Conservation (phyloP, 192 early-diverging fungal genomes). For the Coemansia furcata region DNA sequence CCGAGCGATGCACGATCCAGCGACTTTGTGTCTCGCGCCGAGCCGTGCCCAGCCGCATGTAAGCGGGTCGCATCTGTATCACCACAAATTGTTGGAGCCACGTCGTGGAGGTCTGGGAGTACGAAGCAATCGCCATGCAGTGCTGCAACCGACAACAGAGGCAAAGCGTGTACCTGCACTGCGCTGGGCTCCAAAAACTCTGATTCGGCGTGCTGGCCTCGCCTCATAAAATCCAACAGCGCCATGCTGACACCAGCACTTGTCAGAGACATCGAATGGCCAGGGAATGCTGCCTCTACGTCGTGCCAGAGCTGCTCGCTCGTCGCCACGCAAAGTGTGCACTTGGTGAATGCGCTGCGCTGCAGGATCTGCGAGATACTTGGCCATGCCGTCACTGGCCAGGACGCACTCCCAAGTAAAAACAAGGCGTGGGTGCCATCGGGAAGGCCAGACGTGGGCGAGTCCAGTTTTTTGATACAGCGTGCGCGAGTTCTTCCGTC, state of each 20-base stretch:
- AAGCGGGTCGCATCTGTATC: conserved; percentile 3
- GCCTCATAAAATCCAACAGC: conserved; percentile 5
- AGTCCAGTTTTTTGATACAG: conserved; percentile 13
- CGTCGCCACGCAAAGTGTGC: conserved; percentile 35
- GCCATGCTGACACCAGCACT: conserved; percentile 3
- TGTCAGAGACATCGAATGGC: conserved; percentile 8
- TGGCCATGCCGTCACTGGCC: conserved; percentile 23
- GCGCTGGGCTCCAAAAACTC: conserved; percentile 1
- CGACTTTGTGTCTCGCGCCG: conserved; percentile 6
- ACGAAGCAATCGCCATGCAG: conserved; percentile 18
- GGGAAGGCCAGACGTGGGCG: conserved; percentile 5
- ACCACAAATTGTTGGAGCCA: neutral
- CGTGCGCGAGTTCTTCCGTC: conserved; percentile 9
- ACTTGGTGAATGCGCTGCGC: neutral
- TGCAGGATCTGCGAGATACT: conserved; percentile 12
- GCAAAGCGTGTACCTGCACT: conserved; percentile 11
- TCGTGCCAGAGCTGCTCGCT: conserved; percentile 33
- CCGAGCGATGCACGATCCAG: conserved; percentile 32
- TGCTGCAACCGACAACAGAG: conserved; percentile 9
- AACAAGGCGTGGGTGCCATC: conserved; percentile 39
- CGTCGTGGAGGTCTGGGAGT: conserved; percentile 18
- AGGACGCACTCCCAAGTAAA: conserved; percentile 27
- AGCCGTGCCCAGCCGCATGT: neutral
- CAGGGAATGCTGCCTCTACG: conserved; percentile 17
- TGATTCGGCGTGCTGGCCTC: conserved; percentile 1